phyloP scores from a whole-genome alignment of 345 rosid species.

The Salix arbutifolia region DNA sequence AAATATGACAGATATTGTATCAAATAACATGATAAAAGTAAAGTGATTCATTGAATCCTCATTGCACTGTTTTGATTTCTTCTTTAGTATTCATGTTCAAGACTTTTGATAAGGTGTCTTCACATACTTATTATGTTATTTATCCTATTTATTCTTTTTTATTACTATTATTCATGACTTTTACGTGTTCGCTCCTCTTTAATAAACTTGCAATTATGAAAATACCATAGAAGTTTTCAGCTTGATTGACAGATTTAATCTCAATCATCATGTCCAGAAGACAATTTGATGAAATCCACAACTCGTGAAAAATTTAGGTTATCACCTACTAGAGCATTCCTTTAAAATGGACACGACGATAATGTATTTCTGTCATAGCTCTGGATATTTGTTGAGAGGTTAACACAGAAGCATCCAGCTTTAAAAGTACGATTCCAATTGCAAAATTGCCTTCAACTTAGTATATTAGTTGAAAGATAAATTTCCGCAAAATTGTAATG shows the following conservation, averaged over 20 bases:
- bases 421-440: neutral
- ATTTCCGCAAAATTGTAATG: neutral
- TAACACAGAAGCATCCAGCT: neutral
- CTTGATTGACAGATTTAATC: neutral
- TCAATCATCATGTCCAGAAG: neutral
- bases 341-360: neutral
- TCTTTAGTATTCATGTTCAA: too few species aligned
- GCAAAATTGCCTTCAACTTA: neutral
- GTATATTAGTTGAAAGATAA: neutral
- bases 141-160: conserved; percentile 7
- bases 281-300: neutral
- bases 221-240: neutral
- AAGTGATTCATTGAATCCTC: too few species aligned
- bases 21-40: too few species aligned
- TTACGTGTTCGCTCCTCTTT: neutral
- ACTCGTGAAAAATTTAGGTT: neutral
- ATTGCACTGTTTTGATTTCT: too few species aligned
- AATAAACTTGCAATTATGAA: neutral
- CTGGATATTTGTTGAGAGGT: neutral
- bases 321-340: neutral
- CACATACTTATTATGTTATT: too few species aligned
- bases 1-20: too few species aligned
- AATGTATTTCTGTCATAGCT: neutral
- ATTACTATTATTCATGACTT: neutral
- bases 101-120: too few species aligned